Evolutionary conservation across 345 rosid species (phyloP).

Genomic region (Bruguiera gymnorhiza): DNA sequence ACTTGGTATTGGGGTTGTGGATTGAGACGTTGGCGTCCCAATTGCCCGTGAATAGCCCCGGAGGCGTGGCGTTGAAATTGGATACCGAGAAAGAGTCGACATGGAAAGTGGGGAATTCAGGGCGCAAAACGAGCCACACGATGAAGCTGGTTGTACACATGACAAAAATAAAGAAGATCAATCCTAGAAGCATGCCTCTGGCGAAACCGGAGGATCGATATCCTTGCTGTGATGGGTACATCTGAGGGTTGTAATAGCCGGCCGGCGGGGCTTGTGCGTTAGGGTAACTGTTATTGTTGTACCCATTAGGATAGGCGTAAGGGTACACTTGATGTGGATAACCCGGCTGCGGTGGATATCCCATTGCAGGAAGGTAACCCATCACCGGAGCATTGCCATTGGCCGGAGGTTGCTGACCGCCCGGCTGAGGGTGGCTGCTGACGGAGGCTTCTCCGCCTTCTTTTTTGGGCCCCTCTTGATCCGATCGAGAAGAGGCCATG

Average conservation of each 20-base stretch:
- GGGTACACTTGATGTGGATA: conserved; percentile 10
- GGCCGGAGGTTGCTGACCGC: conserved; percentile 1
- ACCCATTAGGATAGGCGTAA: conserved; percentile 7
- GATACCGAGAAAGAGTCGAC: conserved; percentile 46
- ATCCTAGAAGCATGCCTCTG: conserved; percentile 36
- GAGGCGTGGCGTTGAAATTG: conserved; percentile 39
- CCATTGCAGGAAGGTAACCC: conserved; percentile 35
- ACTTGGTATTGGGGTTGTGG: conserved; percentile 61
- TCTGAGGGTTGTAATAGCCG: conserved; percentile 30
- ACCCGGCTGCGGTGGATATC: conserved; percentile 23
- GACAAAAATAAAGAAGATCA: conserved; percentile 34
- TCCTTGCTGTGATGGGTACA: conserved; percentile 25
- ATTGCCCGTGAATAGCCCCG: conserved; percentile 32
- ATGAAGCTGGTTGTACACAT: conserved; percentile 33
- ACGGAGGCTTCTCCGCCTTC: conserved; percentile 10
- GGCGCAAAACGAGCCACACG: conserved; percentile 66
- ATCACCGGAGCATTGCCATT: conserved; percentile 20
- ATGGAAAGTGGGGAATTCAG: conserved; percentile 40
- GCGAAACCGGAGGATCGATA: conserved; percentile 19
- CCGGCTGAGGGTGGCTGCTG: neutral
- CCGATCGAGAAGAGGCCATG: conserved; percentile 28
- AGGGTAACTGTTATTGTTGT: neutral
- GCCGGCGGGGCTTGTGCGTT: conserved; percentile 43
- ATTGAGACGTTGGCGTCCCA: conserved; percentile 48
- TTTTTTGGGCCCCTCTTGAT: conserved; percentile 4